These are phyloP conservation scores for Colletotrichum sp. DNA, from an alignment of 2,329 filamentous ascomycete species.

Conservation along the genomic window DNA sequence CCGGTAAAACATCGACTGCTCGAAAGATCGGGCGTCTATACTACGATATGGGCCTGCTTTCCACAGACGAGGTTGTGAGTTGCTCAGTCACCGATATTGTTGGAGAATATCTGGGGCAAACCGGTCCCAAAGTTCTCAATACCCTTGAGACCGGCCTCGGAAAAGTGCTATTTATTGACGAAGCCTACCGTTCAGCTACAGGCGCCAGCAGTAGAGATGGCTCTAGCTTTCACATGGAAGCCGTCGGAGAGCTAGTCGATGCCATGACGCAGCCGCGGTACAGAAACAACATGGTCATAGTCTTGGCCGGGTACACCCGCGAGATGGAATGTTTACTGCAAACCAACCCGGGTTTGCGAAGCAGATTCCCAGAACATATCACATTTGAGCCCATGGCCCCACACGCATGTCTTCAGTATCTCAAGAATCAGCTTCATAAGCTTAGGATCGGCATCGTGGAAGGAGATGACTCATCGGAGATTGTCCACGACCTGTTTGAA, in stretches of 20 bases:
- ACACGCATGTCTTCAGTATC: constrained; percentile 23
- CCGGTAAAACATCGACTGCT: constrained; percentile 65
- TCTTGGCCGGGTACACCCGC: constrained; percentile 59
- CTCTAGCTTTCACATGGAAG: constrained; percentile 46
- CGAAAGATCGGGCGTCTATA: constrained; percentile 62
- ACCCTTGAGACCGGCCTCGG: constrained; percentile 56
- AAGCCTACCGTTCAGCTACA: constrained; percentile 55
- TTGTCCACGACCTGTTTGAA: constrained; percentile 33
- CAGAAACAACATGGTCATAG: constrained; percentile 51
- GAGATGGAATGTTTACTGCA: constrained; percentile 57
- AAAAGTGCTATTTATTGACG: constrained; percentile 62
- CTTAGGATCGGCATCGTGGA: not conserved
- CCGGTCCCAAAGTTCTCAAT: constrained; percentile 58
- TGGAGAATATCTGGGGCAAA: constrained; percentile 61
- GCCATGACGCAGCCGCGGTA: constrained; percentile 45
- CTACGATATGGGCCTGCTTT: constrained; percentile 63
- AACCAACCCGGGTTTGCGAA: constrained; percentile 55
- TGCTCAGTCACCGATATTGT: constrained; percentile 60
- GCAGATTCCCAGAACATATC: constrained; percentile 45
- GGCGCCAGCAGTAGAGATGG: constrained; percentile 24
- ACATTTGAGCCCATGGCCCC: not conserved
- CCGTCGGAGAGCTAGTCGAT: constrained; percentile 31
- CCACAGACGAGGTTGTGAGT: constrained; percentile 55
- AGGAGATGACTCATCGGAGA: not conserved
- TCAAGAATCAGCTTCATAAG: constrained; percentile 31